Conservation (phyloP, 2,329 filamentous ascomycete genomes). For the Alternaria burnsii region DNA sequence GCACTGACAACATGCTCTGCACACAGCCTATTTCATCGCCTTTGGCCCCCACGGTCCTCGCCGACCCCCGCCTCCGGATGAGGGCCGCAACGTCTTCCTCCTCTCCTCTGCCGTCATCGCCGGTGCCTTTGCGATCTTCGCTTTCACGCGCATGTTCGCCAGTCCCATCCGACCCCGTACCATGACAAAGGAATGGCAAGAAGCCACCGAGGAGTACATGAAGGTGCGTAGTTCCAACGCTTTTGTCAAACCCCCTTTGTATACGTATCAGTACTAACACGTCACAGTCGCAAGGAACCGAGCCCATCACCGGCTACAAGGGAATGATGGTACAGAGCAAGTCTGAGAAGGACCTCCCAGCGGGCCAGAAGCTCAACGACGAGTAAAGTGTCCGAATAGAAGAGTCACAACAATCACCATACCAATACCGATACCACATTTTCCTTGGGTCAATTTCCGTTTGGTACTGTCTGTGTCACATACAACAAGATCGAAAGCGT, state of each 20-base stretch:
- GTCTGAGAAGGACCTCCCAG: constrained; percentile 43
- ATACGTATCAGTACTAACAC: constrained; percentile 24
- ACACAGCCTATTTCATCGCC: constrained; percentile 97
- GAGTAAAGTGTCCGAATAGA: constrained; percentile 39
- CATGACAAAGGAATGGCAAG: constrained; percentile 98
- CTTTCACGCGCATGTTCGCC: constrained; percentile 74
- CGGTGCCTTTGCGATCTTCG: constrained; percentile 76
- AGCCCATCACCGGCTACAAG: constrained; percentile 52
- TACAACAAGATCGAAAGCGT: constrained; percentile 38
- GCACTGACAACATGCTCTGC: constrained; percentile 31
- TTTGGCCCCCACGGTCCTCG: constrained; percentile 97
- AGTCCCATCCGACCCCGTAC: constrained; percentile 72
- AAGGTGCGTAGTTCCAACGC: constrained; percentile 68
- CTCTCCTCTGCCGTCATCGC: constrained; percentile 75
- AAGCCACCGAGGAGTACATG: constrained; percentile 92
- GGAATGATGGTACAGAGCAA: constrained; percentile 53
- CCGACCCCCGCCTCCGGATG: constrained; percentile 81
- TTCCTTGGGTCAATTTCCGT: constrained; percentile 48
- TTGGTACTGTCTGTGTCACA: constrained; percentile 51
- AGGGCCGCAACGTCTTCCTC: constrained; percentile 79
- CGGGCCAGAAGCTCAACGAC: constrained; percentile 40
- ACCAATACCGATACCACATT: constrained; percentile 45
- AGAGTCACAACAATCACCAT: constrained; percentile 35
- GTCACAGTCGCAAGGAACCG: constrained; percentile 47
- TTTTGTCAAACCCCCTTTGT: not conserved